Conservation (phyloP, 2,329 filamentous ascomycete species). For the Coniochaeta sp. region DNA sequence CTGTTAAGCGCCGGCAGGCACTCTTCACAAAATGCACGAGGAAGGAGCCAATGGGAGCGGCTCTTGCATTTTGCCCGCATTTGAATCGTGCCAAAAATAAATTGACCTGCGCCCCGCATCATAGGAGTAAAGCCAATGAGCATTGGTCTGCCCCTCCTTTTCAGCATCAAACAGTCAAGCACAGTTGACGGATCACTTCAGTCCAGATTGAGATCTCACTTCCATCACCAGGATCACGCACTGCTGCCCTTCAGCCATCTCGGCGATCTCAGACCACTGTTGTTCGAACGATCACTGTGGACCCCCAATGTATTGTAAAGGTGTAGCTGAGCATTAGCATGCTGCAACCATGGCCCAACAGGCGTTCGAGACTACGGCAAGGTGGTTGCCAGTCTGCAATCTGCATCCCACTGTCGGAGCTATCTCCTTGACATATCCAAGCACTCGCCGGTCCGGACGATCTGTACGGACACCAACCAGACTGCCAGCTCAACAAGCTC, state of each 20-base stretch:
- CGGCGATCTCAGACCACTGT: not conserved
- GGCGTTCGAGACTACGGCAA: no score
- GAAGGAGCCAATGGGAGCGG: not conserved
- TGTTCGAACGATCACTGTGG: not conserved
- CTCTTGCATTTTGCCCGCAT: not conserved
- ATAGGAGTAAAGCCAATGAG: not conserved
- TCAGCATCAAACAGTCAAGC: not conserved
- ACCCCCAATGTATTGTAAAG: not conserved
- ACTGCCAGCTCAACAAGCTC: no score
- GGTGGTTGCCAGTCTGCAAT: not conserved
- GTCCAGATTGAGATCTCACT: not conserved
- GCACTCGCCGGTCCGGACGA: not conserved
- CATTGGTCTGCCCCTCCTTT: not conserved
- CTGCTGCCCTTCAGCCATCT: not conserved
- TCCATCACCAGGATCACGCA: no score
- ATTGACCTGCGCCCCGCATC: constrained; percentile 3
- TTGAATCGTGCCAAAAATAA: constrained; percentile 9
- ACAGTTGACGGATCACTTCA: not conserved
- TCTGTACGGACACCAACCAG: no score
- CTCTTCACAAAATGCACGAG: constrained; percentile 4
- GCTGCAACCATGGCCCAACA: not conserved
- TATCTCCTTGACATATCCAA: not conserved
- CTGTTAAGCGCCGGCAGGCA: constrained; percentile 12
- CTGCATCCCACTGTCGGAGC: not conserved
- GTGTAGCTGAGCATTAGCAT: not conserved